Base-by-base conservation (phyloP, 2,329 filamentous ascomycete species). In the Chaetoscypha palmicola region DNA sequence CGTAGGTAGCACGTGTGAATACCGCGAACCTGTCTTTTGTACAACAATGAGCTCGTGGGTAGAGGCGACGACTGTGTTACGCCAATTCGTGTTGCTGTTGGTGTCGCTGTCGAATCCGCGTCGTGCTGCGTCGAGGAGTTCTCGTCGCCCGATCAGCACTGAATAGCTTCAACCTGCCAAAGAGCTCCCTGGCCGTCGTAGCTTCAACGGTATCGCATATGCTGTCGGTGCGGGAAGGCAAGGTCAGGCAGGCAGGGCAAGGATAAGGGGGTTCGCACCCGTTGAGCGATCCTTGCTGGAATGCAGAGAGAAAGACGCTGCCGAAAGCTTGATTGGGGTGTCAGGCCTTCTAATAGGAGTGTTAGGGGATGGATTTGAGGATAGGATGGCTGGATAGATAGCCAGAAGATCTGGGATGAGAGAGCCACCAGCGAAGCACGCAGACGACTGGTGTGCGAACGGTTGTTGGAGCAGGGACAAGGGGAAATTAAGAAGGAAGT, bases 201-300 rank as follows among this genome's bases (percentile, higher is more conserved):
- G 48, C 45, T 49, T 49, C 53, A 56, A 56, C 51, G 53, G 51
- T 50, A 44, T 50, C 40, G 47, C 45, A 49, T 51, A 45, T 37
- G 42, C 32, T 30, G 30, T 33, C 22, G 26, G 42, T 42, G 50
- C 50, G 51, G 52, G 49, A 47, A n/a, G n/a, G n/a, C n/a, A n/a
- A n/a, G n/a, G n/a, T n/a, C 24, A 12, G 24, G 24, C 12, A 28
- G 24, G 7, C 7, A 12, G 7, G 45, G 47, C 53, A 55, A 52
- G 54, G 54, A 51, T 56, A 52, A 34, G 49, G 24, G 49, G 49
- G 31, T n/a, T 46, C 33, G 37, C 33, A 41, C 41, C 48, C 46
- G 46, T 49, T 44, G 44, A 32, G 26, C 20, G 45, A 54, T 53
- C 51, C 51, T 54, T 38, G 53, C 40, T 36, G 37, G 43, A 47